phyloP scores from a whole-genome alignment of 2,329 filamentous ascomycete genomes.

The Stagonosporopsis rhizophila region DNA sequence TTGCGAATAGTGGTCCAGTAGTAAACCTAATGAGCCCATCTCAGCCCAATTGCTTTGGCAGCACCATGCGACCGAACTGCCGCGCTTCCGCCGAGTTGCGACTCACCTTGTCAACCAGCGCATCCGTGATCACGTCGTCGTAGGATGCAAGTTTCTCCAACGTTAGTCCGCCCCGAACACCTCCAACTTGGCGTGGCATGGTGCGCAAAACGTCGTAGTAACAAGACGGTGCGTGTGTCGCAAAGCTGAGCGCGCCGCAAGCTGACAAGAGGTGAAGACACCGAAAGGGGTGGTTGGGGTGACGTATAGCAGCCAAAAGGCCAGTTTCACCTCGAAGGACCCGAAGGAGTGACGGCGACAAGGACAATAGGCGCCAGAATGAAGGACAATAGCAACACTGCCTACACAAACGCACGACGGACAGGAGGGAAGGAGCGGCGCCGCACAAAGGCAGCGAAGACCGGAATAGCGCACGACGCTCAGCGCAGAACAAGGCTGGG shows the following conservation, averaged over 20 bases:
- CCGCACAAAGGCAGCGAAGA: constrained; percentile 31
- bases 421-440: constrained; percentile 37
- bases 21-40: constrained; percentile 69
- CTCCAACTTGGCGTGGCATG: constrained; percentile 56
- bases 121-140: constrained; percentile 95
- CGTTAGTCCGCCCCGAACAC: constrained; percentile 77
- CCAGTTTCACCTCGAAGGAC: constrained; percentile 27
- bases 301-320: constrained; percentile 37
- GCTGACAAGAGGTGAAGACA: constrained; percentile 2
- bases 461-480: constrained; percentile 30
- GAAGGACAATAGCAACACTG: constrained; percentile 24
- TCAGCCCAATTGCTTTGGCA: constrained; percentile 22
- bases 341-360: constrained; percentile 18
- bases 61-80: constrained; percentile 17
- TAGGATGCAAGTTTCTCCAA: constrained; percentile 88
- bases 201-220: constrained; percentile 20
- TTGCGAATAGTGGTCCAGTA: constrained; percentile 98
- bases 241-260: constrained; percentile 1
- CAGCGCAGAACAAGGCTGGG: constrained; percentile 29
- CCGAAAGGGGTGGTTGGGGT: constrained; percentile 40
- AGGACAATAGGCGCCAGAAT: constrained; percentile 23
- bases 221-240: not conserved
- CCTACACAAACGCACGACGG: constrained; percentile 3
- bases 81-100: constrained; percentile 5
- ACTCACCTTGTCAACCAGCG: constrained; percentile 90